phyloP scores from a whole-genome alignment of 2,329 filamentous ascomycete species.

The Verticillium alfalfae region DNA sequence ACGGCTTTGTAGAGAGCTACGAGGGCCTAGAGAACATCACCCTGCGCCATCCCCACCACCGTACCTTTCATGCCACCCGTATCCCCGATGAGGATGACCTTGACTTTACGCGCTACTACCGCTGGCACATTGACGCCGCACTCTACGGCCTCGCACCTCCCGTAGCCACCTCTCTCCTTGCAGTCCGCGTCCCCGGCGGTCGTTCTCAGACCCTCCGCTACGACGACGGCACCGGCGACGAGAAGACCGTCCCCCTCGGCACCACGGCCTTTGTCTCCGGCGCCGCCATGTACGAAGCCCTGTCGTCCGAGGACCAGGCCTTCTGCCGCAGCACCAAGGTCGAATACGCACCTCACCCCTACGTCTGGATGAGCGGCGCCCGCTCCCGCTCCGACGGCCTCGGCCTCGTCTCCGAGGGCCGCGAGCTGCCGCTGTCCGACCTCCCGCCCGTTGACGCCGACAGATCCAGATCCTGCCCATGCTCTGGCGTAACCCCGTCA shows the following conservation, averaged over 20 bases:
- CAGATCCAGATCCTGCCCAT: conserved; percentile 69
- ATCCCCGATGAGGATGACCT: conserved; percentile 51
- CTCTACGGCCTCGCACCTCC: conserved; percentile 72
- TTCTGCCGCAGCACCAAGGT: conserved; percentile 63
- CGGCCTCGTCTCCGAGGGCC: conserved; percentile 62
- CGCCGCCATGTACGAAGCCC: conserved; percentile 62
- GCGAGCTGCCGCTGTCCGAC: conserved; percentile 53
- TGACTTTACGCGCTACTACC: conserved; percentile 56
- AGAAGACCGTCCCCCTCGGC: conserved; percentile 63
- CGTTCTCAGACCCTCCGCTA: conserved; percentile 64
- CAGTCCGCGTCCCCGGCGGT: conserved; percentile 65
- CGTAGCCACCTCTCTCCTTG: conserved; percentile 65
- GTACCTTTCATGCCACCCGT: conserved; percentile 63
- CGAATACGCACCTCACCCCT: conserved; percentile 74
- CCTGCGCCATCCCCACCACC: conserved; percentile 71
- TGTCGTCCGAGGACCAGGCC: conserved; percentile 60
- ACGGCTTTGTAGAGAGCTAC: conserved; percentile 63
- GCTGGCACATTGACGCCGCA: conserved; percentile 78
- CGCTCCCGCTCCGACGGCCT: conserved; percentile 63
- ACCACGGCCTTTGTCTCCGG: conserved; percentile 73
- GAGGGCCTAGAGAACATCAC: conserved; percentile 65
- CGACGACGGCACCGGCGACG: conserved; percentile 64
- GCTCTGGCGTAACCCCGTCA: conserved; percentile 72
- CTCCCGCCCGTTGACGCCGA: conserved; percentile 60
- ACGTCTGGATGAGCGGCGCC: conserved; percentile 73